Conservation (phyloP, 352 stramenopile species). For the Globisporangium apiculatum region DNA sequence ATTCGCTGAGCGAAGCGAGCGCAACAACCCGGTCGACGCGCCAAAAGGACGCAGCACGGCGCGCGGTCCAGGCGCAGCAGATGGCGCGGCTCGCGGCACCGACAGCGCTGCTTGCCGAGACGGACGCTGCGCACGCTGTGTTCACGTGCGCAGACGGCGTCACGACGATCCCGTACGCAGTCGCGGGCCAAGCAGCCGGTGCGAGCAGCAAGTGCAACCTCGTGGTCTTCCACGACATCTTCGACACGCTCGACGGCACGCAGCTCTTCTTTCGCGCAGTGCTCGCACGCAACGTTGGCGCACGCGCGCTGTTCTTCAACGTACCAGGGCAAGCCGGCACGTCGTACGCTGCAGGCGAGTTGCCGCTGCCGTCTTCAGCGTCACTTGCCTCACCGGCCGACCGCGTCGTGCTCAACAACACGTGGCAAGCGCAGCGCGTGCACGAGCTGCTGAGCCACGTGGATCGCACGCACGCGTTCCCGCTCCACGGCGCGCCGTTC, state of each 20-base stretch:
- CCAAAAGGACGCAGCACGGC: conserved; percentile 28
- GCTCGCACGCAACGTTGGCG: conserved; percentile 66
- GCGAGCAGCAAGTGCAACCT: conserved; percentile 75
- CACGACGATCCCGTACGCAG: conserved; percentile 76
- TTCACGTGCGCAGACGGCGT: conserved; percentile 73
- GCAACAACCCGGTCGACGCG: background rate
- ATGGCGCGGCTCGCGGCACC: conserved; percentile 64
- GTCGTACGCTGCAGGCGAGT: conserved; percentile 20
- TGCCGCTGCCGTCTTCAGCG: too few species aligned
- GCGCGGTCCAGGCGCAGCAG: conserved; percentile 61
- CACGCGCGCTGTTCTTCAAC: conserved; percentile 88
- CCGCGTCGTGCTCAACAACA: conserved; percentile 72
- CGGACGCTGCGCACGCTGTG: conserved; percentile 8
- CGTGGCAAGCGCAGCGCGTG: conserved; percentile 71
- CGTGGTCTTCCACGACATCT: conserved; percentile 90
- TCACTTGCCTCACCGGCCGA: conserved; percentile 2
- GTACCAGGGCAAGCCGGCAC: conserved; percentile 85
- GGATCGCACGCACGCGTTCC: conserved; percentile 60
- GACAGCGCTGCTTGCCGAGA: conserved; percentile 25
- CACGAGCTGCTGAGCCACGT: conserved; percentile 84
- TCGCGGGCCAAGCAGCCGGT: conserved; percentile 62
- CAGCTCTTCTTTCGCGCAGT: conserved; percentile 85
- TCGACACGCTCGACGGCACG: conserved; percentile 89
- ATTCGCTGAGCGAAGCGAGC: background rate
- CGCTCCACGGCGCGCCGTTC: conserved; percentile 64